Evolutionary conservation across 2,329 filamentous ascomycete species (phyloP).

Genomic region (Madurella mycetomatis): DNA sequence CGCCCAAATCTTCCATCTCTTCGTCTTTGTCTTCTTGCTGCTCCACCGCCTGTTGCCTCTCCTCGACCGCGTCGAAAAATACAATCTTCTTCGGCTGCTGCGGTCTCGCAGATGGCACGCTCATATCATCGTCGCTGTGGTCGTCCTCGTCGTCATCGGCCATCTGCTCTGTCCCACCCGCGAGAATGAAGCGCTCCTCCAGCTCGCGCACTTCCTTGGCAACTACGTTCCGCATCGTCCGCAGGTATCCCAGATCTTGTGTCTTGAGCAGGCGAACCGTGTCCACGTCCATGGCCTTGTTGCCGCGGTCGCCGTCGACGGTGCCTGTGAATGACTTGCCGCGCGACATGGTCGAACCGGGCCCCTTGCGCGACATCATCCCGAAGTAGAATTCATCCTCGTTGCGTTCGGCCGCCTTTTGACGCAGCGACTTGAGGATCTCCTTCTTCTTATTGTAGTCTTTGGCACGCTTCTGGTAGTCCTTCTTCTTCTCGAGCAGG

Average conservation of each 20-base stretch:
- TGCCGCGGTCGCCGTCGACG: conserved; percentile 55
- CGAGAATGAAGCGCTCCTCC: conserved; percentile 50
- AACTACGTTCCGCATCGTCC: conserved; percentile 57
- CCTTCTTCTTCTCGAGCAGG: conserved; percentile 93
- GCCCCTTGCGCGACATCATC: conserved; percentile 60
- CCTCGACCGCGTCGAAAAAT: conserved; percentile 42
- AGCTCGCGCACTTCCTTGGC: conserved; percentile 53
- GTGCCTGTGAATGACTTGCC: conserved; percentile 51
- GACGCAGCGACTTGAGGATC: conserved; percentile 53
- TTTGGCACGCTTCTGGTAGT: conserved; percentile 60
- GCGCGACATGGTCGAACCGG: conserved; percentile 43
- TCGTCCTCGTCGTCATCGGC: conserved; percentile 30
- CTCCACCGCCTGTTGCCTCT: conserved; percentile 30
- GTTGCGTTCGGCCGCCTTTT: conserved; percentile 62
- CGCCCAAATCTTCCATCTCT: conserved; percentile 28
- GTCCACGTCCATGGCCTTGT: conserved; percentile 51
- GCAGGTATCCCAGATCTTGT: conserved; percentile 62
- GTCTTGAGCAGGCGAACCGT: conserved; percentile 62
- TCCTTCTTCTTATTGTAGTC: conserved; percentile 64
- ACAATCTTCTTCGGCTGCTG: conserved; percentile 44
- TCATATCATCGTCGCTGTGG: conserved; percentile 28
- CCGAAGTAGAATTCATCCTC: conserved; percentile 71
- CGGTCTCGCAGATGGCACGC: conserved; percentile 8
- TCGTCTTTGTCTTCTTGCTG: conserved; percentile 35
- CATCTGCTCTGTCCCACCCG: conserved; percentile 33